Conservation (phyloP, 768 basidiomycete genomes). For the Mycena galopus region DNA sequence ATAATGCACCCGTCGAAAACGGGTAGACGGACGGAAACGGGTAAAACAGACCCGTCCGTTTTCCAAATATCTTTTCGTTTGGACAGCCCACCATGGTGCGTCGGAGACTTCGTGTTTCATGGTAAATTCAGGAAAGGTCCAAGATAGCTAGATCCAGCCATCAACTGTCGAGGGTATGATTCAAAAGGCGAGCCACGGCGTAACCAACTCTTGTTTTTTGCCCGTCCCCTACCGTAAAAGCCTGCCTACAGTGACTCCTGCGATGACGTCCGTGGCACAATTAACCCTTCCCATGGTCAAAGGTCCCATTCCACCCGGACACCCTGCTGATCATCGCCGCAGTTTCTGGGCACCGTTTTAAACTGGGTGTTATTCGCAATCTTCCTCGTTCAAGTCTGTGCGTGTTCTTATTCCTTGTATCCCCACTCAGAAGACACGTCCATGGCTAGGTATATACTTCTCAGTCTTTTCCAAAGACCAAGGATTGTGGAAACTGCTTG, state of each 20-base stretch:
- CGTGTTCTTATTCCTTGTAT: background rate
- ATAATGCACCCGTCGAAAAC: no score
- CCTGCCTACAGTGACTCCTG: no score
- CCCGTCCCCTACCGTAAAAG: background rate
- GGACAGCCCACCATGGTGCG: background rate
- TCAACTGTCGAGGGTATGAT: background rate
- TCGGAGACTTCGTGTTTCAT: background rate
- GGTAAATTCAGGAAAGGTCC: background rate
- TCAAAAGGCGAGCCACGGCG: no score
- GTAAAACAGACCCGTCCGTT: no score
- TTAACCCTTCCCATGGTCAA: background rate
- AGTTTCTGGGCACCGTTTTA: background rate
- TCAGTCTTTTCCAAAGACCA: slow-evolving; percentile 22
- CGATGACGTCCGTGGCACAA: background rate
- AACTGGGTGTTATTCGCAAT: background rate
- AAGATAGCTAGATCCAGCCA: background rate
- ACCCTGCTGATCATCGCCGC: background rate
- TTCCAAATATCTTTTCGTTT: no score
- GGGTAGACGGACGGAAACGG: no score
- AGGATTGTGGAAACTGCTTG: slow-evolving; percentile 4
- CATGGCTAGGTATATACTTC: slow-evolving; percentile 8
- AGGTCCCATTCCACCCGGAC: no score
- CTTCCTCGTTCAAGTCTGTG: background rate
- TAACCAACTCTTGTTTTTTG: background rate
- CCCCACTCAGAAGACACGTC: background rate